Percentiles rank a stretch among this genome's conserved stretches.
Conservation (phyloP, 768 basidiomycete species). For the Rhizopogon roseolus region DNA sequence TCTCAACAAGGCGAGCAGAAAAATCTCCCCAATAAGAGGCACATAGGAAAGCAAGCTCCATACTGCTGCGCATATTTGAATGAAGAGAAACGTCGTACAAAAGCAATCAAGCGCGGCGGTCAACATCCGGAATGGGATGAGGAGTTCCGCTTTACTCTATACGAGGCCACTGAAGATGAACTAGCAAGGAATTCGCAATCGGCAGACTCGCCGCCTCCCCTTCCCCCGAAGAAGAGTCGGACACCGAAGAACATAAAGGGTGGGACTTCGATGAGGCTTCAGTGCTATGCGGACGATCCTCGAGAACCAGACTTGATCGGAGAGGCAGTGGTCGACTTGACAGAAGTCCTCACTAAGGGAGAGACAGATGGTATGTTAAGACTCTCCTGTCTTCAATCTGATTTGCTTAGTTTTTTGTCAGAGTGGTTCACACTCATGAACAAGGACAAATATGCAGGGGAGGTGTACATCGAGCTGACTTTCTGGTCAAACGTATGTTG, state of each 20-base stretch:
- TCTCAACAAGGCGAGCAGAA: conserved; percentile 44
- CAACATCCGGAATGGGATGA: conserved; percentile 99
- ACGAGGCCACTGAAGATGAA: conserved; percentile 66
- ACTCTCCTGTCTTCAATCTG: not conserved
- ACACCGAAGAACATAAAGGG: conserved; percentile 57
- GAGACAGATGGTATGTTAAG: conserved; percentile 84
- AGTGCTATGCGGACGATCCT: conserved; percentile 93
- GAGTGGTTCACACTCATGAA: conserved; percentile 92
- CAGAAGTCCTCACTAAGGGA: conserved; percentile 87
- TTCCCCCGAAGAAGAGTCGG: conserved; percentile 53
- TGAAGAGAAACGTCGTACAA: conserved; percentile 82
- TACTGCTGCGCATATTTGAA: conserved; percentile 81
- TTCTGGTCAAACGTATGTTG: conserved; percentile 87
- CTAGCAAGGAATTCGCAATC: conserved; percentile 35
- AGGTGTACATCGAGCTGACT: conserved; percentile 93
- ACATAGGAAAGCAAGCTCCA: conserved; percentile 96
- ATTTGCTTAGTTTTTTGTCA: conserved; percentile 28
- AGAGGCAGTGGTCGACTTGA: conserved; percentile 82
- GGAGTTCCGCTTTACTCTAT: conserved; percentile 88
- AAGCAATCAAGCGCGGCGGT: conserved; percentile 93
- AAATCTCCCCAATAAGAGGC: conserved; percentile 85
- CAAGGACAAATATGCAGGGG: conserved; percentile 93
- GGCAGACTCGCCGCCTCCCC: conserved; percentile 55
- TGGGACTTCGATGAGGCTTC: conserved; percentile 70
- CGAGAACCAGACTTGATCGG: conserved; percentile 96